Base-by-base conservation (phyloP, 2,329 filamentous ascomycete genomes). In the Ophiostoma australiae region DNA sequence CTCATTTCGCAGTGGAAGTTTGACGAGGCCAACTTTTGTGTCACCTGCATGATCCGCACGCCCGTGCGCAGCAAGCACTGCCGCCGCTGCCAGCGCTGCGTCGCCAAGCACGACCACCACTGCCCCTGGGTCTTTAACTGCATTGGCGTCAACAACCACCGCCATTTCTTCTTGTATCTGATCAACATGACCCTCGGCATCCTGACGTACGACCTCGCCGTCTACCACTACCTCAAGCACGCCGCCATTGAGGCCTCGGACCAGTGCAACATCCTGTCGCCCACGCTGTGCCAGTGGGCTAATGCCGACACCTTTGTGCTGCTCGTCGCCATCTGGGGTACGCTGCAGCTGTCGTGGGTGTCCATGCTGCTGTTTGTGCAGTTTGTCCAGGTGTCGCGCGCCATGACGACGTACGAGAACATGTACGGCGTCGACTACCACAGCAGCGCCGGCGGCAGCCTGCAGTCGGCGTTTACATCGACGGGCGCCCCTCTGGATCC, bases 111-210 rank as follows among this genome's bases (percentile, higher is more conserved):
- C 81, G 95, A 99, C 78, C 95, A 99, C 77, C 95, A 99, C 78
- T 99, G 95, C 77, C 95, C 95, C 0, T 99, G 95, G 95, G 92
- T 98, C 33, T 91, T 97, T 81, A 98, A 97, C 80, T 99, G 95
- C 77, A 88, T 99, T 61, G 95, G 92, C 63, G 87, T 95, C 74
- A 98, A 98, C 82, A 99, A 98, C 79, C 91, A 98, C 77, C 90
- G 95, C 17, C 94, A 97, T 76, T 99, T 99, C 80, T 91, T 97
- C 77, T 82, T 97, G 68, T 99, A 98, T 78, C 86, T 99, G 23
- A 82, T 96, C 61, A 89, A 82, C 76, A 82, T 99, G 73, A 91
- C 93, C 70, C 74, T 91, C 20, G 93, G 93, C 39, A 90, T 98
- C 48, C 74, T 91, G 2, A 76, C 87, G 1, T 90, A 93, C 75